Percentiles rank a stretch among this genome's conserved stretches.
These are phyloP conservation scores for Nemania sp. DNA, from an alignment of 2,329 filamentous ascomycete genomes.

Conservation along the genomic window DNA sequence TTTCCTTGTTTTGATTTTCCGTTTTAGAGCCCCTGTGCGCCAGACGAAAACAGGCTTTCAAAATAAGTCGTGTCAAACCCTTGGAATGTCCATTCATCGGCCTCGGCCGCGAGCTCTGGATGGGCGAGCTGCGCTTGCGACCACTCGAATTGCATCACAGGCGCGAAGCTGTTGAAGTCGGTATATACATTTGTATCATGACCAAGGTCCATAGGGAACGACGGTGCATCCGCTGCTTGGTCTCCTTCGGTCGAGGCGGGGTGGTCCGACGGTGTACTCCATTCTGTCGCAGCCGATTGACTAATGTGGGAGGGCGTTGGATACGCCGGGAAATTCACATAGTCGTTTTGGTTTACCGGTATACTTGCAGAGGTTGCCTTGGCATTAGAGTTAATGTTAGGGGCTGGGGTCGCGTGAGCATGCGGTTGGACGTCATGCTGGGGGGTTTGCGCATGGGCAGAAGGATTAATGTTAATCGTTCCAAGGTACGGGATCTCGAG, in stretches of 20 bases:
- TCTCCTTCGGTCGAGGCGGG: slow-evolving; percentile 1
- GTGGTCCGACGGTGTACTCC: slow-evolving; percentile 21
- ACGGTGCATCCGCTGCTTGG: slow-evolving; percentile 27
- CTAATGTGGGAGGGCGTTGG: neutral
- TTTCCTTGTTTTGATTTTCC: no score
- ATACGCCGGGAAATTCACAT: slow-evolving; percentile 3
- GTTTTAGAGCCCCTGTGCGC: slow-evolving; percentile 7
- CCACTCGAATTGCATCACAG: slow-evolving; percentile 45
- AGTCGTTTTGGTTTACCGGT: slow-evolving; percentile 7
- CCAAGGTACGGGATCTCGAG: slow-evolving; percentile 62
- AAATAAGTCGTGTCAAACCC: slow-evolving; percentile 51
- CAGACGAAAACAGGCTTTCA: slow-evolving; percentile 43
- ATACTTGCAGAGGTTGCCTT: neutral
- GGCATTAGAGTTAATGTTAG: neutral
- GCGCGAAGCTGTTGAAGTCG: slow-evolving; percentile 25
- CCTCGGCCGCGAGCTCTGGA: slow-evolving; percentile 50
- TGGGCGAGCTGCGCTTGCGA: slow-evolving; percentile 40
- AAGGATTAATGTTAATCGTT: slow-evolving; percentile 58
- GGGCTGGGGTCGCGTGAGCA: slow-evolving; percentile 20
- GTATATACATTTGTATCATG: slow-evolving; percentile 22
- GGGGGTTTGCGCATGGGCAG: slow-evolving; percentile 7
- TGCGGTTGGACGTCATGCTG: slow-evolving; percentile 33
- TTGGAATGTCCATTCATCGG: slow-evolving; percentile 57
- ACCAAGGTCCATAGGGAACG: slow-evolving; percentile 34
- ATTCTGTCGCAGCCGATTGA: slow-evolving; percentile 22